Conservation (phyloP, 371 early-diverging fungal genomes). For the Apophysomyces variabilis region DNA sequence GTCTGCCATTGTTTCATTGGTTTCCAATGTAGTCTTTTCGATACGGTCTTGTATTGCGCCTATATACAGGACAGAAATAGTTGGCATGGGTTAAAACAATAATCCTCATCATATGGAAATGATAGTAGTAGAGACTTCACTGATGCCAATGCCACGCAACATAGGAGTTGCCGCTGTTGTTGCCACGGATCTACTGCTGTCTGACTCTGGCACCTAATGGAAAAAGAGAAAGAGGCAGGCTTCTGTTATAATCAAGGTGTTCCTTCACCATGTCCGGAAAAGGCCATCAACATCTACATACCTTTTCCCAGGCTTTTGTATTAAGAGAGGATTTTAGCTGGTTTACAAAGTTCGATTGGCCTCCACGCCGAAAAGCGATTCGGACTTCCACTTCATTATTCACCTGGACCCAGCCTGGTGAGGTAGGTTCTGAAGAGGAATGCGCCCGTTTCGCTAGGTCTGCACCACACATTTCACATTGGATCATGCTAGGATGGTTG, state of each 20-base stretch:
- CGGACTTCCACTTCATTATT: slow-evolving; percentile 49
- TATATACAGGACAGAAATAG: slow-evolving; percentile 15
- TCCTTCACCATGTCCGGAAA: neutral
- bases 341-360: slow-evolving; percentile 60
- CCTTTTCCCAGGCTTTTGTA: slow-evolving; percentile 68
- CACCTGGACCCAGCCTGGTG: neutral
- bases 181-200: slow-evolving; percentile 3
- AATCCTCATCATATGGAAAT: neutral
- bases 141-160: slow-evolving; percentile 46
- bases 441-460: slow-evolving; percentile 49
- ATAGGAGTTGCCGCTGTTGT: slow-evolving; percentile 11
- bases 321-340: slow-evolving; percentile 63
- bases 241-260: neutral
- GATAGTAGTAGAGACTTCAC: slow-evolving; percentile 24
- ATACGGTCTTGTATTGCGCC: slow-evolving; percentile 79
- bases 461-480: slow-evolving; percentile 82
- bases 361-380: slow-evolving; percentile 82
- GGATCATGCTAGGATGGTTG: slow-evolving; percentile 79
- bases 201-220: neutral
- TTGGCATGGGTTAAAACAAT: neutral
- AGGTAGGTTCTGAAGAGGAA: slow-evolving; percentile 18
- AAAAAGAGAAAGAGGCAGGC: neutral
- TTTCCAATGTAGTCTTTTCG: slow-evolving; percentile 63
- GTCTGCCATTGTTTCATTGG: slow-evolving; percentile 71
- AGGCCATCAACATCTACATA: neutral